Evolutionary conservation across 176 grass and related monocot species (phyloP), one percentile per base, ranked within the genome.

Genomic region (Oryza nivara): DNA sequence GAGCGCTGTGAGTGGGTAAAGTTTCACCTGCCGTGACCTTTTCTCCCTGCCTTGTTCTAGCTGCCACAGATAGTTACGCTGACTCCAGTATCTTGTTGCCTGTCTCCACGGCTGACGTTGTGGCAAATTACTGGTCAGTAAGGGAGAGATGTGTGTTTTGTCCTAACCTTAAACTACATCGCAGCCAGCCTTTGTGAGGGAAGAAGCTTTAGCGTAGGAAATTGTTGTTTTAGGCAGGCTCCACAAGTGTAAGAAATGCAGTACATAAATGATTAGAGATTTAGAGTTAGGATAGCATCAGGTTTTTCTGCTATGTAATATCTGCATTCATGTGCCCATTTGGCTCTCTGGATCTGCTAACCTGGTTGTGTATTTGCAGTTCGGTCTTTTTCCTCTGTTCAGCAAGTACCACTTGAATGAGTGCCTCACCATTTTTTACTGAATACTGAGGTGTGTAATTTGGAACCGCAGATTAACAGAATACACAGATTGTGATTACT

Each of bases 1-100:
- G 52, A 25, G 75, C 34, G 32, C 75, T 40, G 19, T 63, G 75
- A 77, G 34, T 77, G 52, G 75, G 75, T 77, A n/a, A 76, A 48
- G 14, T 40, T 11, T 77, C 52, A 63, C 75, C 51, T 63, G 54
- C 52, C 75, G 11, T 77, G 75, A 43, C 75, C 75, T 63, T 40
- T 63, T 54, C 75, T 77, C 52, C 74, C 26, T 12, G 11, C 51
- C 20, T 43, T 77, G 49, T 41, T 77, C 36, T 11, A 41, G 74
- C 52, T 77, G 19, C 75, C 11, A 23, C 38, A n/a, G 52, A 63
- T 77, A 63, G 51, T 76, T 35, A 40, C 3, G 17, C 52, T 56
- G 51, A 77, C 32, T 41, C 17, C 11, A 23, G 32, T 77, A 34
- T 73, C 44, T 44, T 68, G 26, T 70, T 73, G 22, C 3, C 70